These are phyloP conservation scores for Piper betle DNA, from an alignment of 164 flowering plant species.

Conservation along the genomic window DNA sequence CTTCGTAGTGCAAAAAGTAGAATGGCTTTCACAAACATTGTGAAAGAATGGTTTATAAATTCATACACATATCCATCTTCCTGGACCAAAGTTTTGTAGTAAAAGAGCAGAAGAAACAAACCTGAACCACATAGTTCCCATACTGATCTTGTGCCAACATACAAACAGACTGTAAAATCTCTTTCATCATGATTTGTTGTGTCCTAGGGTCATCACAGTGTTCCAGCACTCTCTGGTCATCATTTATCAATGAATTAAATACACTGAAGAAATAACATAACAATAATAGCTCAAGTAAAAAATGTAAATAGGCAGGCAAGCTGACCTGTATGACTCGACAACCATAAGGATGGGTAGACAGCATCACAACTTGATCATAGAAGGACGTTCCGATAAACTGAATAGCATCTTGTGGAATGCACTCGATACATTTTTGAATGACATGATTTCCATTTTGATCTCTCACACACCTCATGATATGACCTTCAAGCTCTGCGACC, in stretches of 20 bases:
- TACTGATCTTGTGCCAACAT: conserved; percentile 81
- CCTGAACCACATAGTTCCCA: conserved; percentile 98
- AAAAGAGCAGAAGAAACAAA: conserved; percentile 3
- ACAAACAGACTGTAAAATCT: conserved; percentile 68
- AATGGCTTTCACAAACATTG: too few species aligned
- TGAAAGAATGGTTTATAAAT: too few species aligned
- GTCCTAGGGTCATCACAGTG: conserved; percentile 59
- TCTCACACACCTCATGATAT: conserved; percentile 81
- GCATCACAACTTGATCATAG: conserved; percentile 68
- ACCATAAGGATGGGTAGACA: conserved; percentile 90
- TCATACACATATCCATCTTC: too few species aligned
- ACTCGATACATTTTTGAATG: conserved; percentile 88
- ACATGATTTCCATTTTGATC: conserved; percentile 99
- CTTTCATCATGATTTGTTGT: conserved; percentile 69
- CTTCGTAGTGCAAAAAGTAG: too few species aligned
- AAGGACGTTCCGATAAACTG: conserved; percentile 72
- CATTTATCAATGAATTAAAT: not conserved
- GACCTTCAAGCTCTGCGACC: conserved; percentile 81
- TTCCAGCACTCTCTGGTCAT: conserved; percentile 74
- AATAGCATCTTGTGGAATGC: conserved; percentile 75
- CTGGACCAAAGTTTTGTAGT: too few species aligned
- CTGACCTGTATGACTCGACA: conserved; percentile 92
- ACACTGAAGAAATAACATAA: too few species aligned
- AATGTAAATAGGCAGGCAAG: too few species aligned
- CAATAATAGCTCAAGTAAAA: too few species aligned